Evolutionary conservation across 2,329 filamentous ascomycete genomes (phyloP), one percentile per base, ranked within the genome.

Genomic region (Ophiocordyceps unilateralis): DNA sequence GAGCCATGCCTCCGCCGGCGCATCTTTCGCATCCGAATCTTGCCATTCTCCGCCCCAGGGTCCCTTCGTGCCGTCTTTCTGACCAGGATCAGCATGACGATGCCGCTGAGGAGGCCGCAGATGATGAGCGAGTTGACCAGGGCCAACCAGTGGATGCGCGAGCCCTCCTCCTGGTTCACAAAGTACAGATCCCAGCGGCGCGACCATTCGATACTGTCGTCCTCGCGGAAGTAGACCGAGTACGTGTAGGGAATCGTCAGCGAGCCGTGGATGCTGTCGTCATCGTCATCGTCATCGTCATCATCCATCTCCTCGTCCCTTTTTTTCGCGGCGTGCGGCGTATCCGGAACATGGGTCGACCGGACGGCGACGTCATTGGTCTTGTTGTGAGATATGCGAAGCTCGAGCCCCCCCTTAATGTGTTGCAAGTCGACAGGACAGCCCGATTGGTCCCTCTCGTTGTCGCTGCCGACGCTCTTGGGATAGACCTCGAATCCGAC

Each of bases 171-270:
- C 55, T 91, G 83, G 58, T 89, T 87, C 46, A 82, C 83, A 62
- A 93, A 93, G 60, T 93, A 93, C 43, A 89, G 65, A 53, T 93
- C 83, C 86, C 87, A 94, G 43, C 86, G 75, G 51, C 80, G 84
- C 44, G 70, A 68, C 87, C 87, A 94, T 49, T 91, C 84, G 41
- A 93, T 67, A 19, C 71, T 75, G 37, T 80, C 74, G 47, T 93
- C 84, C 57, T 93, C 83, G 42, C 84, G 78, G 64, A 87, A 94
- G 61, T 91, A 93, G 14, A 93, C 81, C 3, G 85, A 89, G 62
- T 93, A 94, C 0, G 84, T 83, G 60, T 88, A 93, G 0, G 86
- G 84, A 42, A 93, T 80, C 2, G 71, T 77, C 41, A 91, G 59
- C 2, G 68, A 83, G 14, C 75, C 74, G 22, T 72, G 72, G 45